A percentile compares a stretch with the other conserved stretches of the same genome.
Evolutionary conservation across 2,329 filamentous ascomycete genomes (phyloP).

Genomic region (Xylaria sp.): DNA sequence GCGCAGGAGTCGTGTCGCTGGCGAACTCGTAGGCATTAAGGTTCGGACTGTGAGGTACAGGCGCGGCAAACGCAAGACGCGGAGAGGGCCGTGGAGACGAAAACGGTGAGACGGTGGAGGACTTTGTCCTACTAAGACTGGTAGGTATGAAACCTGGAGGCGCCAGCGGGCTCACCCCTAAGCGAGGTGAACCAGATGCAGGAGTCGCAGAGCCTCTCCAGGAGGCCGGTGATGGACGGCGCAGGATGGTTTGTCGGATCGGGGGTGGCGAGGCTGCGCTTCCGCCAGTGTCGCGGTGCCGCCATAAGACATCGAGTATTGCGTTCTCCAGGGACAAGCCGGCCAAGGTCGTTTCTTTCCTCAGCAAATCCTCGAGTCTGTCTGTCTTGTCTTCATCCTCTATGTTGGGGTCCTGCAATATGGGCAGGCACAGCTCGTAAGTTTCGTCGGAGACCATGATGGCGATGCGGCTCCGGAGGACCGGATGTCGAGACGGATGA

Average conservation of each 20-base stretch:
- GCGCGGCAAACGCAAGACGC: slow-evolving; percentile 87
- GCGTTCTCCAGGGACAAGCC: slow-evolving; percentile 87
- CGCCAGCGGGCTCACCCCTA: slow-evolving; percentile 83
- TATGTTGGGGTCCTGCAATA: slow-evolving; percentile 82
- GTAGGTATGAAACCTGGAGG: slow-evolving; percentile 86
- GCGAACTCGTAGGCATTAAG: slow-evolving; percentile 95
- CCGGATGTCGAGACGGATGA: slow-evolving; percentile 28
- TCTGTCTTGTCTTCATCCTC: slow-evolving; percentile 98
- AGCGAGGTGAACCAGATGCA: slow-evolving; percentile 81
- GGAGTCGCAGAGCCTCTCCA: slow-evolving; percentile 90
- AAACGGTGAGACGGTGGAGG: slow-evolving; percentile 86
- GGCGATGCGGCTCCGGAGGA: slow-evolving; percentile 51
- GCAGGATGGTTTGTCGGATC: slow-evolving; percentile 87
- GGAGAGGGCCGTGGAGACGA: slow-evolving; percentile 94
- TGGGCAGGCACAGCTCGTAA: slow-evolving; percentile 89
- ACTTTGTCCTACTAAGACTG: slow-evolving; percentile 80
- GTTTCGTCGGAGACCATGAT: slow-evolving; percentile 92
- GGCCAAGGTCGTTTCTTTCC: slow-evolving; percentile 78
- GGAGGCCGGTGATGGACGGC: slow-evolving; percentile 89
- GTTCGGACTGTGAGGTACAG: slow-evolving; percentile 92
- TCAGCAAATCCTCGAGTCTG: slow-evolving; percentile 85
- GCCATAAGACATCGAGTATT: slow-evolving; percentile 90
- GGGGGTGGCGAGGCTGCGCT: slow-evolving; percentile 80
- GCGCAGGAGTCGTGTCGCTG: slow-evolving; percentile 81
- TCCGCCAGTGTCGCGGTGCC: slow-evolving; percentile 76